Base-by-base conservation (phyloP, 257 asterid genomes). In the Fraxinus excelsior region DNA sequence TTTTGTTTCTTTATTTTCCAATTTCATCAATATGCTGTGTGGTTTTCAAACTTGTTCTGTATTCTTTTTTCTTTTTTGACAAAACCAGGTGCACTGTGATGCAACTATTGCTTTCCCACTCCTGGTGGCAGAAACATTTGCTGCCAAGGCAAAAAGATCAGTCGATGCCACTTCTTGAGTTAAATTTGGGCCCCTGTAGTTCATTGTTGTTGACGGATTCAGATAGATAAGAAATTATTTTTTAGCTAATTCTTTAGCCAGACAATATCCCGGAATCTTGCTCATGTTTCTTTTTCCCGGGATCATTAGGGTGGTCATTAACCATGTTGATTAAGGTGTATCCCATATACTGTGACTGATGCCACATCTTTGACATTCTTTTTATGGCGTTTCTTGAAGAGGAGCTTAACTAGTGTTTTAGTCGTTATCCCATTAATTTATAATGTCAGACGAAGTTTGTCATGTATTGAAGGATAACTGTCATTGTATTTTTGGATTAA, bases 21-120 rank as follows among this genome's bases (percentile, higher is more conserved):
- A 34, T 42, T 21, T 0, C 31, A 37, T 21, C 3, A 21, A 25
- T 75, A 3, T 26, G 10, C 2, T 67, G 16, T 29, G 53, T 46
- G 28, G 51, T 75, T 72, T 58, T 58, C 67, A 58, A n/a, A 12
- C 7, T 69, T 28, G 35, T 14, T 56, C 31, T 38, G 32, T 29
- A 29, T 29, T 29, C 0, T 29, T 7, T 51, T 19, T n/a, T 75
- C 62, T 78, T 74, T 60, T 1, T 58, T 88, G 62, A 32, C 74
- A 12, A 51, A 40, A 64, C 73, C 89, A 94, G 97, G 98, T 91
- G 74, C 99, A 93, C 40, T 92, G 98, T 76, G 98, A 93, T 81
- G 98, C 99, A 26, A 95, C 97, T 65, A 90, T 91, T 80, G 97
- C 95, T 28, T 94, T 94, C 78, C 97, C 99, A 42, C 84, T 94